These are phyloP conservation scores for Corymbia calophylla DNA, from an alignment of 441 rosid species.

Conservation along the genomic window DNA sequence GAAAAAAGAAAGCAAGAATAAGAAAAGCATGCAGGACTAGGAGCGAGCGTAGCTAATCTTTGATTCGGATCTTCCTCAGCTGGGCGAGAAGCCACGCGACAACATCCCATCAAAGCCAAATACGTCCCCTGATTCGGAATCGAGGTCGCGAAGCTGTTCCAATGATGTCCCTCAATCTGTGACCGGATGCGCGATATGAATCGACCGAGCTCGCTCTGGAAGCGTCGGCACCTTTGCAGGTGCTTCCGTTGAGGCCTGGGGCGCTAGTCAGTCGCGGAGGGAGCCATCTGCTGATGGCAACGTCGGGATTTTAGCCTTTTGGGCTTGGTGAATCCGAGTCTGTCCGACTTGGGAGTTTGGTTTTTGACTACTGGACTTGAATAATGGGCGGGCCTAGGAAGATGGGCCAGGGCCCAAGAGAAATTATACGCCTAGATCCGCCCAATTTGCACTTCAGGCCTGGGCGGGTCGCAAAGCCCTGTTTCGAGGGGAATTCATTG, in stretches of 20 bases:
- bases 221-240: neutral
- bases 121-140: neutral
- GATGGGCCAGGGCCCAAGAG: neutral
- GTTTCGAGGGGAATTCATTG: neutral
- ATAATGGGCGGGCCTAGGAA: neutral
- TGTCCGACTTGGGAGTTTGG: neutral
- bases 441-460: neutral
- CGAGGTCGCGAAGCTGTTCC: neutral
- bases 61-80: conserved; percentile 10
- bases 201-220: neutral
- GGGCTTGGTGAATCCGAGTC: neutral
- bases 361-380: neutral
- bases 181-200: neutral
- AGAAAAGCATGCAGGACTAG: neutral
- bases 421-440: neutral
- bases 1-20: neutral
- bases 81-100: neutral
- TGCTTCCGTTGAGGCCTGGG: neutral
- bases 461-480: neutral
- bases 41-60: conserved; percentile 16
- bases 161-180: neutral
- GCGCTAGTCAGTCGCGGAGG: neutral
- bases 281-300: neutral
- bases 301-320: neutral
- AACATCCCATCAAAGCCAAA: neutral